Percentiles rank a stretch among this genome's conserved stretches.
phyloP scores from a whole-genome alignment of 2,329 filamentous ascomycete genomes.

The Beauveria asiatica region DNA sequence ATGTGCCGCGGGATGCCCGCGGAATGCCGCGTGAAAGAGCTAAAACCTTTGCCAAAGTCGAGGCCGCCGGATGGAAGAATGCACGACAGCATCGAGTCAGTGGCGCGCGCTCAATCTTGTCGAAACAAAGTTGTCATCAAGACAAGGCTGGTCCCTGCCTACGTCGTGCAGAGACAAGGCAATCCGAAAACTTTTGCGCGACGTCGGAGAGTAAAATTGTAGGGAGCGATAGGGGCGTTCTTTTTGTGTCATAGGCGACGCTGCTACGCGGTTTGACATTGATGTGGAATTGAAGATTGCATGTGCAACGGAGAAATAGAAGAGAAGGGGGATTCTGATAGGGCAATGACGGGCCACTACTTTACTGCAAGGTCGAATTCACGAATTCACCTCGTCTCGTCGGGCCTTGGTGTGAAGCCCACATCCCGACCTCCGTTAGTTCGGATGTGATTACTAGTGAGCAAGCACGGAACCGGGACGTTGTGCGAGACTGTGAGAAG shows the following conservation, averaged over 20 bases:
- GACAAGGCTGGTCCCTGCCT: neutral
- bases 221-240: neutral
- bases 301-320: neutral
- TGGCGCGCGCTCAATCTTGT: neutral
- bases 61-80: neutral
- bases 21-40: neutral
- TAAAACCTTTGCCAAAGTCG: neutral
- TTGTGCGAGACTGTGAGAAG: neutral
- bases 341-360: neutral
- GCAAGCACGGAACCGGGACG: neutral
- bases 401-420: neutral
- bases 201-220: conserved; percentile 4
- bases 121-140: neutral
- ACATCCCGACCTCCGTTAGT: neutral
- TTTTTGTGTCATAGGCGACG: neutral
- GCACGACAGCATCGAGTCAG: neutral
- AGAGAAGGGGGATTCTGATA: neutral
- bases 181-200: neutral
- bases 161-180: neutral
- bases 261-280: neutral
- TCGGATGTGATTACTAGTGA: neutral
- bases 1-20: neutral
- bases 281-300: neutral
- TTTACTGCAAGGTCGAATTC: neutral
- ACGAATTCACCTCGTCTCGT: neutral